Evolutionary conservation across 257 asterid genomes (phyloP).

Genomic region (Ilex aquifolium): DNA sequence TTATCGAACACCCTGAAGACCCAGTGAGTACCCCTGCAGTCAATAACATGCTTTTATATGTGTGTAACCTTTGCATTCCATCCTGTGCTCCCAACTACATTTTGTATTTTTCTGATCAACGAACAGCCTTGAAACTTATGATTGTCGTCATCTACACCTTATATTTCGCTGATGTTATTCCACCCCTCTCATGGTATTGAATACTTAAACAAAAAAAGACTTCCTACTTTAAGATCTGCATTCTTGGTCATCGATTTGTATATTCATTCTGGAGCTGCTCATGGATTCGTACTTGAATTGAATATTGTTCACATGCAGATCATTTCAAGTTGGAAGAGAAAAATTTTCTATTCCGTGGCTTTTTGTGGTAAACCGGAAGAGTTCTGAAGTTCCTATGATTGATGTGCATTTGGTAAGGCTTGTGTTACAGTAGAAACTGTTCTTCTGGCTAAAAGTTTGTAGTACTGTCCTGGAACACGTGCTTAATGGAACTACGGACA

Average conservation of each 20-base stretch:
- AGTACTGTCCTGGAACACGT: no score
- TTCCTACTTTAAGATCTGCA: background rate
- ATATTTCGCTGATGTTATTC: no score
- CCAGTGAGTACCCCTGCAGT: constrained; percentile 1
- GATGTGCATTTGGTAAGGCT: constrained; percentile 77
- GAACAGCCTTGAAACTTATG: no score
- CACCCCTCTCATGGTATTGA: no score
- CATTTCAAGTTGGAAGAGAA: constrained; percentile 93
- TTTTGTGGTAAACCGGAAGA: constrained; percentile 77
- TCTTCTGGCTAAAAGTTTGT: background rate
- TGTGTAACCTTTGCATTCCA: background rate
- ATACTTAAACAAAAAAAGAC: no score
- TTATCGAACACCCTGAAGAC: background rate
- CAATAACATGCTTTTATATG: background rate
- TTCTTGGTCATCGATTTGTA: background rate
- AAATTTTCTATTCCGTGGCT: constrained; percentile 91
- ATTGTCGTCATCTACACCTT: no score
- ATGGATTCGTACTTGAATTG: background rate
- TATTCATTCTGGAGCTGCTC: background rate
- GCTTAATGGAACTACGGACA: background rate
- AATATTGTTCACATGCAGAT: constrained; percentile 47
- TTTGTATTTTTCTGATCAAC: no score
- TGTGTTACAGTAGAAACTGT: constrained; percentile 6
- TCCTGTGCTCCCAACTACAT: no score
- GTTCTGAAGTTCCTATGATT: constrained; percentile 90